Evolutionary conservation across 1,139 yeast genomes (phyloP).

Genomic region (Pichia sp.): DNA sequence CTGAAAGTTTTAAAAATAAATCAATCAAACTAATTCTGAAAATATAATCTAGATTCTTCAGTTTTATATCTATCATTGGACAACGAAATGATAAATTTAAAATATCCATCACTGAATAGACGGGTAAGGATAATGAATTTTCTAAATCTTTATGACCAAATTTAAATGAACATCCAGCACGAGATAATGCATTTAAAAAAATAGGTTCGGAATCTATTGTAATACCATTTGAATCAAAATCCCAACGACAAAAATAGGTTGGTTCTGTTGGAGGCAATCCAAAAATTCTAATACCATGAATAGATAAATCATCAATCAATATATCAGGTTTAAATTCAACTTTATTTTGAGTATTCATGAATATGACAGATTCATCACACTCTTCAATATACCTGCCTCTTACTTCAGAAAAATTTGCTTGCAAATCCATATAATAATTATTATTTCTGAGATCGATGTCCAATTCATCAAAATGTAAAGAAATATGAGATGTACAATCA

Average conservation of each 20-base stretch:
- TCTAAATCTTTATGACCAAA: conserved; percentile 70
- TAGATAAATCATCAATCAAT: conserved; percentile 53
- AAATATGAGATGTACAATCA: conserved; percentile 52
- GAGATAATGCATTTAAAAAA: conserved; percentile 41
- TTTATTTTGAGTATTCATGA: conserved; percentile 17
- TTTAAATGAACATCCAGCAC: conserved; percentile 43
- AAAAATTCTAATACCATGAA: conserved; percentile 88
- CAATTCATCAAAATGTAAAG: conserved; percentile 57
- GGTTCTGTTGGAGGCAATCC: conserved; percentile 88
- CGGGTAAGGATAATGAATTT: conserved; percentile 56
- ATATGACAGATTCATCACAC: conserved; percentile 26
- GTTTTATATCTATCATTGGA: conserved; percentile 31
- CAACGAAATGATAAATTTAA: conserved; percentile 50
- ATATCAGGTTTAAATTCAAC: conserved; percentile 36
- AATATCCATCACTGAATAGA: conserved; percentile 60
- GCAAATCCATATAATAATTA: conserved; percentile 87
- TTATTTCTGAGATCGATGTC: conserved; percentile 79
- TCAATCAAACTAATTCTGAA: conserved; percentile 25
- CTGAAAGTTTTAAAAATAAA: conserved; percentile 50
- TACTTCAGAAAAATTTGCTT: conserved; percentile 50
- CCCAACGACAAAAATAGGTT: conserved; percentile 89
- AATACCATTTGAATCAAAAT: conserved; percentile 60
- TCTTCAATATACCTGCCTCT: conserved; percentile 33
- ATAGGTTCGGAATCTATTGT: conserved; percentile 45
- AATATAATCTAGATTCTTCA: conserved; percentile 25